A percentile compares a stretch with the other conserved stretches of the same genome.
Conservation (phyloP, 768 basidiomycete species). For the Collybia nuda region DNA sequence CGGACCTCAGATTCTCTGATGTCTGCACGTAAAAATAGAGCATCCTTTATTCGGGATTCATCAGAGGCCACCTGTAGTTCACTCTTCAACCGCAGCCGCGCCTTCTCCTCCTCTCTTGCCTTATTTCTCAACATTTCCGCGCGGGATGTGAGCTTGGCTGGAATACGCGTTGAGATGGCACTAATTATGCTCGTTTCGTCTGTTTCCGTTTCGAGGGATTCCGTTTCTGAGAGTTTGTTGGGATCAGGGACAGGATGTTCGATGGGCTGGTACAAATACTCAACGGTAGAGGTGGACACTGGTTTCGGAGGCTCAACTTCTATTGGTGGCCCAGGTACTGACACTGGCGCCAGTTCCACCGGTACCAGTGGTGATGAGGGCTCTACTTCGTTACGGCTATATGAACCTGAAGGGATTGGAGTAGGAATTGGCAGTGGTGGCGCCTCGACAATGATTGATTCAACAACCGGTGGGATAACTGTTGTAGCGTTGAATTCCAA, state of each 20-base stretch:
- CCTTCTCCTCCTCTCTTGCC: constrained; percentile 37
- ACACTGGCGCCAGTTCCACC: not conserved
- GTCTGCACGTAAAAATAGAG: constrained; percentile 36
- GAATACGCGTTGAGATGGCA: constrained; percentile 28
- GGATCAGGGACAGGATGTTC: constrained; percentile 14
- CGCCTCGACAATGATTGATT: not conserved
- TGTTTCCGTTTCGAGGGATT: constrained; percentile 15
- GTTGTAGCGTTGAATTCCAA: not conserved
- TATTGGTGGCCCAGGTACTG: constrained; percentile 1
- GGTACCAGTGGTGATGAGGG: not conserved
- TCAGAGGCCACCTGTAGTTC: constrained; percentile 26
- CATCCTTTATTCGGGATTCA: constrained; percentile 34
- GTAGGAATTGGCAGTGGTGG: not conserved
- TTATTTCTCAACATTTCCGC: constrained; percentile 39
- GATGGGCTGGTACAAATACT: constrained; percentile 17
- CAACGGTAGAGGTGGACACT: constrained; percentile 14
- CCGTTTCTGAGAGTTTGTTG: constrained; percentile 9
- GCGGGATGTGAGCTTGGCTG: constrained; percentile 25
- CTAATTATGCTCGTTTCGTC: constrained; percentile 19
- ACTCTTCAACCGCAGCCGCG: constrained; percentile 22
- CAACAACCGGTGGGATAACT: not conserved
- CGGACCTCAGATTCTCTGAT: constrained; percentile 33
- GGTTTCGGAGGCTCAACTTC: not conserved
- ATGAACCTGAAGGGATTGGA: no score
- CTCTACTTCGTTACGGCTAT: no score